Evolutionary conservation across 1,139 yeast species (phyloP).

Genomic region (Blastobotrys raffinosifermentans): DNA sequence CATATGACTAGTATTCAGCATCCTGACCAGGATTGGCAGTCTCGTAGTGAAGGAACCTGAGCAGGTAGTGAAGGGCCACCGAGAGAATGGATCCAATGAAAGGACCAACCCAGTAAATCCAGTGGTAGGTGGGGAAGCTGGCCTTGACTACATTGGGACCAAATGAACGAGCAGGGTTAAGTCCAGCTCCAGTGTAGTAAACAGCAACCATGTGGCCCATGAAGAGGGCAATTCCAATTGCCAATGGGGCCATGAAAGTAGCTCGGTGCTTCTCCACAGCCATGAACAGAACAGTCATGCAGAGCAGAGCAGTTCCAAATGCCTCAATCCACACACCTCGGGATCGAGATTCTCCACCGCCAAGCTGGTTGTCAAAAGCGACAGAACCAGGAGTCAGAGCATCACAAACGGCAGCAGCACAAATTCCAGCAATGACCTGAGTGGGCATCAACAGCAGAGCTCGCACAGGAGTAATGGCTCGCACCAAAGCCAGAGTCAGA

Average conservation of each 20-base stretch:
- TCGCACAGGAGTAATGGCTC: slow-evolving; percentile 69
- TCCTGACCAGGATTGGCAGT: slow-evolving; percentile 72
- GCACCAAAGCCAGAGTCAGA: slow-evolving; percentile 58
- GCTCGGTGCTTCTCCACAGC: slow-evolving; percentile 81
- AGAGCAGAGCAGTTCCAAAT: slow-evolving; percentile 68
- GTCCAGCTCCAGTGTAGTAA: slow-evolving; percentile 86
- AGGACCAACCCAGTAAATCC: slow-evolving; percentile 94
- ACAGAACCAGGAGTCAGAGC: slow-evolving; percentile 84
- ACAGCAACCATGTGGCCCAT: slow-evolving; percentile 78
- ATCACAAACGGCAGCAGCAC: slow-evolving; percentile 85
- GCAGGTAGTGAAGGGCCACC: slow-evolving; percentile 57
- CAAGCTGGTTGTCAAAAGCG: slow-evolving; percentile 64
- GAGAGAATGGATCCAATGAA: slow-evolving; percentile 64
- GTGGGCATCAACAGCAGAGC: slow-evolving; percentile 59
- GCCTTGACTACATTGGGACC: slow-evolving; percentile 76
- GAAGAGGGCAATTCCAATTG: slow-evolving; percentile 76
- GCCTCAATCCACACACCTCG: slow-evolving; percentile 82
- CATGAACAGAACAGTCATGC: slow-evolving; percentile 71
- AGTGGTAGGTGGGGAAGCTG: slow-evolving; percentile 74
- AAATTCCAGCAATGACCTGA: slow-evolving; percentile 82
- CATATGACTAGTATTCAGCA: slow-evolving; percentile 31
- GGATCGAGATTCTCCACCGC: slow-evolving; percentile 64
- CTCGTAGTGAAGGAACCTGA: slow-evolving; percentile 63
- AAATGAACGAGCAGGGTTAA: slow-evolving; percentile 84
- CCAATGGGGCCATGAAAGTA: slow-evolving; percentile 75